Evolutionary conservation across 805 yeast genomes (phyloP).

Genomic region (Candida golubevii): DNA sequence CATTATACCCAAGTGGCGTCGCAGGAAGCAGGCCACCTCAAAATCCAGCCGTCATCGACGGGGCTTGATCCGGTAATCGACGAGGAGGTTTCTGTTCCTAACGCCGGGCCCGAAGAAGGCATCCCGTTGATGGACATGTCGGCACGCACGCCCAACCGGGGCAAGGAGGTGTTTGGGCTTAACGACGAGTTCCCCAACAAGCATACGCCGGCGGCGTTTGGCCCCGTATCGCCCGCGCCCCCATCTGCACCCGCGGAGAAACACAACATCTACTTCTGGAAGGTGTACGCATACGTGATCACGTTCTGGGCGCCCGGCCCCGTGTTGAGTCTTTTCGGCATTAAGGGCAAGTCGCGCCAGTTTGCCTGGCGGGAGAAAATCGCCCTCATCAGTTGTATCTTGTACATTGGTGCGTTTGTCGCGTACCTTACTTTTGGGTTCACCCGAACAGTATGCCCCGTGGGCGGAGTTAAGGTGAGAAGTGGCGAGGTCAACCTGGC

Average conservation of each 20-base stretch:
- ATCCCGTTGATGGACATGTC: slow-evolving; percentile 42
- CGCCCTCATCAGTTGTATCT: slow-evolving; percentile 72
- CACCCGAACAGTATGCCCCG: slow-evolving; percentile 72
- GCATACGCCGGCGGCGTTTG: slow-evolving; percentile 6
- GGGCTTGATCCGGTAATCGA: slow-evolving; percentile 56
- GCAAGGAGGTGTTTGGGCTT: slow-evolving; percentile 53
- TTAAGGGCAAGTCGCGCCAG: slow-evolving; percentile 75
- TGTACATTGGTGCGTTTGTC: slow-evolving; percentile 68
- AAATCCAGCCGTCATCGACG: slow-evolving; percentile 58
- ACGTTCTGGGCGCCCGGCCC: slow-evolving; percentile 94
- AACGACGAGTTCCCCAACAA: slow-evolving; percentile 47
- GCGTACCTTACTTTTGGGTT: slow-evolving; percentile 91
- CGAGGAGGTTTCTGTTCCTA: slow-evolving; percentile 17
- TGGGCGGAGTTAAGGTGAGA: slow-evolving; percentile 44
- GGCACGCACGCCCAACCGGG: slow-evolving; percentile 24
- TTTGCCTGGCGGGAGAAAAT: slow-evolving; percentile 97
- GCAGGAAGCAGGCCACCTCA: slow-evolving; percentile 57
- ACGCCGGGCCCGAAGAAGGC: slow-evolving; percentile 30
- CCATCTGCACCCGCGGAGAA: neutral
- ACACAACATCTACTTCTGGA: slow-evolving; percentile 58
- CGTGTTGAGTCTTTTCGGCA: slow-evolving; percentile 64
- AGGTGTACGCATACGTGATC: slow-evolving; percentile 67
- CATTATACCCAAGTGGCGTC: slow-evolving; percentile 74
- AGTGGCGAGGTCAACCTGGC: slow-evolving; percentile 57
- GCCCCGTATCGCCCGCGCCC: neutral